A percentile compares a stretch with the other conserved stretches of the same genome.
These are phyloP conservation scores for Paraphoma sp. DNA, from an alignment of 2,329 filamentous ascomycete genomes.

Conservation along the genomic window DNA sequence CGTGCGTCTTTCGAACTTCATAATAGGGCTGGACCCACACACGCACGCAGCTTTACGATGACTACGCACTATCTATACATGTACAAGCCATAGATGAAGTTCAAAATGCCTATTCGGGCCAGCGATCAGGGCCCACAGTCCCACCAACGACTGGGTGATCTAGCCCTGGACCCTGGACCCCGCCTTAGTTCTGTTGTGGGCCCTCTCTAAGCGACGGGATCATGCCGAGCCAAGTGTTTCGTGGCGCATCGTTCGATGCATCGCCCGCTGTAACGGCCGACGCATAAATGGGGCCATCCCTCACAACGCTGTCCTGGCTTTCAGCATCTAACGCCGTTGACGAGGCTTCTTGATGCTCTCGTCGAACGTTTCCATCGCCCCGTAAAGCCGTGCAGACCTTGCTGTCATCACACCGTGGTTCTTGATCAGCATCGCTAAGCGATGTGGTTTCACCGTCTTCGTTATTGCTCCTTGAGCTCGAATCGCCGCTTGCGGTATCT, in stretches of 20 bases:
- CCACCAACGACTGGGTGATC: not conserved
- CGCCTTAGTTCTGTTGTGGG: constrained; percentile 3
- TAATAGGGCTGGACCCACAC: not conserved
- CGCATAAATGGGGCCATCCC: not conserved
- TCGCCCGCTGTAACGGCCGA: constrained; percentile 3
- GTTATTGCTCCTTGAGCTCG: not conserved
- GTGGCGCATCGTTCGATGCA: constrained; percentile 10
- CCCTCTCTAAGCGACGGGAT: constrained; percentile 15
- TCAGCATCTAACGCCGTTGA: constrained; percentile 7
- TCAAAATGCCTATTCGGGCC: not conserved
- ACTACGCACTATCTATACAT: not conserved
- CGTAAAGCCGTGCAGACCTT: constrained; percentile 1
- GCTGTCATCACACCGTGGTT: not conserved
- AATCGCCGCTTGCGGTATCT: not conserved
- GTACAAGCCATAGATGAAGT: not conserved
- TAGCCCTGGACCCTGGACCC: not conserved
- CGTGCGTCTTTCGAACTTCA: not conserved
- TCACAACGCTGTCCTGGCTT: constrained; percentile 6
- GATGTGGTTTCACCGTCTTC: not conserved
- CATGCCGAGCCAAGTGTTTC: constrained; percentile 16
- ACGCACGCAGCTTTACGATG: not conserved
- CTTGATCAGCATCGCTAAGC: constrained; percentile 7
- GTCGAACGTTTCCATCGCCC: constrained; percentile 1
- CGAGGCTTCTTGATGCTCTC: constrained; percentile 2
- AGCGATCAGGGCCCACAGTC: not conserved